Evolutionary conservation across 75 land plant species (phyloP), one percentile per base, ranked within the genome.

Genomic region (Selaginella tamariscina): DNA sequence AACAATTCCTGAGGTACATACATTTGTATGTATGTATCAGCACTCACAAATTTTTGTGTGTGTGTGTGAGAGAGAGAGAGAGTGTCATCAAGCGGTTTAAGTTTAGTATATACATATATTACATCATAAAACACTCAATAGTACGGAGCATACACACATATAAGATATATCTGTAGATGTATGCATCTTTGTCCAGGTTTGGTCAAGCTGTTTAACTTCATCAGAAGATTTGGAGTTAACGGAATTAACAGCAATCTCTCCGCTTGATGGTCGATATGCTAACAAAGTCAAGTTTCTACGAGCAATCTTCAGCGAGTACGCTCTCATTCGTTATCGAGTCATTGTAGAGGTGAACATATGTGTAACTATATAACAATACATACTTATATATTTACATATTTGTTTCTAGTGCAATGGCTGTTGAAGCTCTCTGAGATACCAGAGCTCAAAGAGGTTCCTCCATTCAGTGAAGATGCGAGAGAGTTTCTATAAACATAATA

Each of bases 261-360:
- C 93, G 18, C 64, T 92, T 76, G 97, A 92, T 75, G 97, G 97
- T 21, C 87, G 97, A 9, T 92, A 92, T 72, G 78, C 77, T 54
- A 63, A 67, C 60, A 84, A 86, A 70, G 81, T 92, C 27, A 86
- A 88, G 81, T 79, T 80, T 1, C 71, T 92, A 74, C 63, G 85
- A 27, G 69, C 85, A 0, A 75, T 77, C 64, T 74, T 88, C 54
- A 88, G 94, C 68, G 97, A 92, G 71, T 88, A 75, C 81, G 94
- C 89, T 13, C 72, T 92, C 0, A 92, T 86, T 55, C 78, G 79
- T 26, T 86, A 74, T 23, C 82, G 97, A 0, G 87, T 92, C 59
- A 64, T 86, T 15, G 89, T 92, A 56, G 97, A 92, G 94, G 96
- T 91, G 77, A 32, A 2, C 27, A n/a, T n/a, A n/a, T n/a, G n/a